These are phyloP conservation scores for Aureobasidium subglaciale DNA, from an alignment of 2,329 filamentous ascomycete genomes.

Conservation along the genomic window DNA sequence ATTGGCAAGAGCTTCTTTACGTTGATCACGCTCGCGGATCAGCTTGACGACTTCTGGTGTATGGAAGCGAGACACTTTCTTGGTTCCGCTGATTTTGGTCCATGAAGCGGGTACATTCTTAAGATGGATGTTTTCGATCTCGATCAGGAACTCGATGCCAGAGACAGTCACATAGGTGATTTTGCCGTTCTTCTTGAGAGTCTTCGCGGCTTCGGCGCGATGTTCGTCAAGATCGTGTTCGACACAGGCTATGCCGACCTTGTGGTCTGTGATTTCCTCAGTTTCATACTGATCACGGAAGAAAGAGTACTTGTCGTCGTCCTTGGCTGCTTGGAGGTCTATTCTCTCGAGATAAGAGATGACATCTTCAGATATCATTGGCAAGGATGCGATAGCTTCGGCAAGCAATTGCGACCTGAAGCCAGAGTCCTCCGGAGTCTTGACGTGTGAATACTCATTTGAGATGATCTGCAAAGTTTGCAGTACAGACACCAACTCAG, in stretches of 20 bases:
- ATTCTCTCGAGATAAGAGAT: conserved; percentile 74
- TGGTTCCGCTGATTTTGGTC: conserved; percentile 91
- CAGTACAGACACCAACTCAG: conserved; percentile 76
- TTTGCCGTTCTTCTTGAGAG: conserved; percentile 58
- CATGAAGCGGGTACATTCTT: conserved; percentile 89
- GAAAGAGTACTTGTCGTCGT: conserved; percentile 89
- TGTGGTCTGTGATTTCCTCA: conserved; percentile 80
- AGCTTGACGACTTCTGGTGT: conserved; percentile 81
- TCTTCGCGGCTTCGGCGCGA: conserved; percentile 61
- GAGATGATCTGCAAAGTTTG: conserved; percentile 80
- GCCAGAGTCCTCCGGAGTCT: conserved; percentile 57
- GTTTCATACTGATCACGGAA: conserved; percentile 83
- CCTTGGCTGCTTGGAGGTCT: conserved; percentile 72
- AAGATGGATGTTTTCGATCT: conserved; percentile 75
- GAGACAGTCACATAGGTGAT: conserved; percentile 76
- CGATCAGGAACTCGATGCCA: conserved; percentile 90
- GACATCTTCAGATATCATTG: conserved; percentile 66
- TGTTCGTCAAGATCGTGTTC: conserved; percentile 83
- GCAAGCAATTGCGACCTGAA: conserved; percentile 66
- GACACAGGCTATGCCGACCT: conserved; percentile 86
- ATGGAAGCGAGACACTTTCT: conserved; percentile 86
- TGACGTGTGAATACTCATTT: conserved; percentile 64
- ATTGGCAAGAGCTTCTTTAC: conserved; percentile 86
- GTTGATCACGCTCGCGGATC: conserved; percentile 81
- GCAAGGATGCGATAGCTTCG: conserved; percentile 66